A percentile compares a stretch with the other conserved stretches of the same genome.
Conservation (phyloP, 768 basidiomycete genomes). For the Mycena maculata region DNA sequence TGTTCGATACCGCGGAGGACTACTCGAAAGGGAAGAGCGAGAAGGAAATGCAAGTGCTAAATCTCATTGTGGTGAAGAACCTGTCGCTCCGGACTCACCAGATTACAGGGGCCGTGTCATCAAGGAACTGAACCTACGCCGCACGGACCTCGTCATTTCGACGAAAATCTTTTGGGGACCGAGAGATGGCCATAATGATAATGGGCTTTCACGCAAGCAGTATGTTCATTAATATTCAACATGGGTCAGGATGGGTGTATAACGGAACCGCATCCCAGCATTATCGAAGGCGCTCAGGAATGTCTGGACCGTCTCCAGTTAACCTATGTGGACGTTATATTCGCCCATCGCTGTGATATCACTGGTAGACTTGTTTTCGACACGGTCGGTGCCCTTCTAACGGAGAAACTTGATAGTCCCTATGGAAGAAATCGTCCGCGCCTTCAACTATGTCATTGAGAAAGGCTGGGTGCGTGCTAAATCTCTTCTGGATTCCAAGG, state of each 20-base stretch:
- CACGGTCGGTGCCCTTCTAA: not conserved
- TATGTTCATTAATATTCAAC: slow-evolving; percentile 43
- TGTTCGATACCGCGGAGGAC: slow-evolving; percentile 78
- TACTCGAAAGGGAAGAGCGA: slow-evolving; percentile 78
- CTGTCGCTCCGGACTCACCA: not conserved
- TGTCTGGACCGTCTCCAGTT: slow-evolving; percentile 74
- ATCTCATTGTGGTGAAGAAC: not conserved
- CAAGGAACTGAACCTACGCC: slow-evolving; percentile 74
- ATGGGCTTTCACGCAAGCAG: slow-evolving; percentile 70
- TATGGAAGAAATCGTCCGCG: slow-evolving; percentile 84
- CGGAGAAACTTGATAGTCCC: slow-evolving; percentile 50
- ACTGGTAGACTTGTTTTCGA: slow-evolving; percentile 51
- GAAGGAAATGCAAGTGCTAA: slow-evolving; percentile 68
- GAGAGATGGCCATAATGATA: slow-evolving; percentile 66
- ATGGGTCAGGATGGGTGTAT: too few relatives aligned
- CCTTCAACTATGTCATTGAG: slow-evolving; percentile 83
- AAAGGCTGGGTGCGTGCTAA: slow-evolving; percentile 61
- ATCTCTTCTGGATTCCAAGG: not conserved
- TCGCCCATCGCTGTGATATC: slow-evolving; percentile 76
- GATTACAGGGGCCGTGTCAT: slow-evolving; percentile 72
- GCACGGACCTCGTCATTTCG: slow-evolving; percentile 77
- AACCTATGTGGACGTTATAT: slow-evolving; percentile 80
- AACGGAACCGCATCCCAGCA: slow-evolving; percentile 47
- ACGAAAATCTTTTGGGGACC: slow-evolving; percentile 87
- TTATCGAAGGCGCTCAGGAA: slow-evolving; percentile 82